A percentile compares a stretch with the other conserved stretches of the same genome.
These are phyloP conservation scores for Aspergillus campestris DNA, from an alignment of 495 filamentous ascomycete genomes.

Conservation along the genomic window DNA sequence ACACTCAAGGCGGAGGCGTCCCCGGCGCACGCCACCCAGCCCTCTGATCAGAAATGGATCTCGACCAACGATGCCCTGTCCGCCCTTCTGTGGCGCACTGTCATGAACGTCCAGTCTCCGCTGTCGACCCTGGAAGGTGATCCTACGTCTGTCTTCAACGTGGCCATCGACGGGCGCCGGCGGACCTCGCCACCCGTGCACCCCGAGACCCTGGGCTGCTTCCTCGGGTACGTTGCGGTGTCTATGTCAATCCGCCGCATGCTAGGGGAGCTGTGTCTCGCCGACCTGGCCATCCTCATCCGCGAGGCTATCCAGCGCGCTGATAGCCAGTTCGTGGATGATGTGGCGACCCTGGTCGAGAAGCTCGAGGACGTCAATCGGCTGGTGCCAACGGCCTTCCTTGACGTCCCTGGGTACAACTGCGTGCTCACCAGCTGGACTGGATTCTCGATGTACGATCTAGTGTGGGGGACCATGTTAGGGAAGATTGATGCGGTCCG, in stretches of 20 bases:
- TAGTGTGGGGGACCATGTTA: slow-evolving; percentile 27
- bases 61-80: slow-evolving; percentile 36
- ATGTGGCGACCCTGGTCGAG: slow-evolving; percentile 16
- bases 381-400: slow-evolving; percentile 21
- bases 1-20: slow-evolving; percentile 25
- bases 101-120: slow-evolving; percentile 26
- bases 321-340: slow-evolving; percentile 14
- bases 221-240: slow-evolving; percentile 20
- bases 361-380: slow-evolving; percentile 19
- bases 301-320: slow-evolving; percentile 23
- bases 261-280: slow-evolving; percentile 9
- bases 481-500: slow-evolving; percentile 25
- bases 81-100: slow-evolving; percentile 31
- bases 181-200: slow-evolving; percentile 24
- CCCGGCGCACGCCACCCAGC: slow-evolving; percentile 18
- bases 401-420: slow-evolving; percentile 27
- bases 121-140: slow-evolving; percentile 19
- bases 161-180: slow-evolving; percentile 24
- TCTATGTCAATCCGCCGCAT: slow-evolving; percentile 9
- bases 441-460: slow-evolving; percentile 20
- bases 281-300: slow-evolving; percentile 22
- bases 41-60: slow-evolving; percentile 18
- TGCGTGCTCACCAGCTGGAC: slow-evolving; percentile 25
- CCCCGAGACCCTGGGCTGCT: slow-evolving; percentile 24
- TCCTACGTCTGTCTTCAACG: slow-evolving; percentile 22